Conservation (phyloP, 148 eudicot genomes). For the Arctostaphylos glauca region DNA sequence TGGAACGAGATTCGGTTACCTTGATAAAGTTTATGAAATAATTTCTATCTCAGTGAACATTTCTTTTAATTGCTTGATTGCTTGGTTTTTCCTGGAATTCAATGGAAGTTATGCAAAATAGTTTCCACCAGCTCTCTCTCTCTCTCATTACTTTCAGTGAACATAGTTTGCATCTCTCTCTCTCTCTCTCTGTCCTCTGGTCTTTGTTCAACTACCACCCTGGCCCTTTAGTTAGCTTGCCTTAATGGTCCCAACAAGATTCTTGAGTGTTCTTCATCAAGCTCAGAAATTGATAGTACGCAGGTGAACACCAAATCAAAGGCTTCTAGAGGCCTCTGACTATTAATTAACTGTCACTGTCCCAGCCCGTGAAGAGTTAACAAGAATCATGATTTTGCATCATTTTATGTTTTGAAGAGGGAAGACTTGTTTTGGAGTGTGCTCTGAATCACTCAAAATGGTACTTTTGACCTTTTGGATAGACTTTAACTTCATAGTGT, state of each 20-base stretch:
- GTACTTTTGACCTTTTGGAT: too few species aligned
- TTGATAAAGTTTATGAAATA: not conserved
- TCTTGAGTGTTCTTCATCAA: too few species aligned
- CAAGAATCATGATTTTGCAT: not conserved
- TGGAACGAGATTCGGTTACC: too few species aligned
- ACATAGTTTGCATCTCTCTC: not conserved
- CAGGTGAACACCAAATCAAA: too few species aligned
- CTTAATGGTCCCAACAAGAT: not conserved
- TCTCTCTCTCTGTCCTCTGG: not conserved
- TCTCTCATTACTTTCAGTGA: not conserved
- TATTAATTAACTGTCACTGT: not conserved
- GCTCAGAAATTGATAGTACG: too few species aligned
- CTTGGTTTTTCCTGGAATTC: not conserved
- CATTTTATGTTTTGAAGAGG: slow-evolving; percentile 17
- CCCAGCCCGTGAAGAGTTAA: not conserved
- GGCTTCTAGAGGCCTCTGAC: too few species aligned
- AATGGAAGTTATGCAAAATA: not conserved
- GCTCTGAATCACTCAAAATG: too few species aligned
- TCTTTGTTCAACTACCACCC: not conserved
- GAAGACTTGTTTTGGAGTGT: not conserved
- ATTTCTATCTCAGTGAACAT: not conserved
- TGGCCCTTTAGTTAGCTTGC: not conserved
- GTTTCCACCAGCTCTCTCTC: not conserved
- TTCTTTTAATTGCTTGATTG: not conserved
- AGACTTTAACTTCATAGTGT: too few species aligned